Base-by-base conservation (phyloP, 2,329 filamentous ascomycete species). In the Thielaviopsis euricoi region DNA sequence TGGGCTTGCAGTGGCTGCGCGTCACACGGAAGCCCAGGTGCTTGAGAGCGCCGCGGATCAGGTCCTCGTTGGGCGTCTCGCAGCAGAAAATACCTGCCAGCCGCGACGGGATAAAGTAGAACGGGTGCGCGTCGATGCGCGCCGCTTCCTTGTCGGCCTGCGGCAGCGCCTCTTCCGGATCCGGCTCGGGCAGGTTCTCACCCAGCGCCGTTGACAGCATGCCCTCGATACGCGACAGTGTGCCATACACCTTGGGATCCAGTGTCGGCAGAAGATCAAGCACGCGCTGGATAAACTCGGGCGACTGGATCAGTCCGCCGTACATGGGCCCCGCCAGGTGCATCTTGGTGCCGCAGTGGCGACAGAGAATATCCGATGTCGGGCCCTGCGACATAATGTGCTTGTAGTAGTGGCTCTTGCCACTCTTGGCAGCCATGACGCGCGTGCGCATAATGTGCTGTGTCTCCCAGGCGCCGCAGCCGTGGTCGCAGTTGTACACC, bases 271-370 rank as follows among this genome's bases (percentile, higher is more conserved):
- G 76, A 59, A 85, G 79, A 50, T 82, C 79, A 17, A 98, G 76
- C 23, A 98, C 82, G 58, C 80, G 80, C 65, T 86, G 79, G 61
- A 98, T 82, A 66, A 96, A 98, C 1, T 82, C 80, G 6, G 82
- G 78, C 51, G 89, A 89, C 70, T 98, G 93, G 9, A 98, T 74
- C 21, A 86, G 86, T 0, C 93, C 93, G 37, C 81, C 90, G 73
- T 90, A 98, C 91, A 98, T 97, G 0, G 93, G 93, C 1, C 93
- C 93, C 4, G 83, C 86, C 15, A 97, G 69, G 69, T 97, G 93
- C 71, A 85, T 94, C 67, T 86, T 91, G 66, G 79, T 82, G 9
- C 85, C 87, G 67, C 93, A 98, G 68, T 97, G 89, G 60, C 82
- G 77, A 69, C 93, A 98, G 46, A 76, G 71, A 17, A 78, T 75